Percentiles rank a stretch among this genome's conserved stretches.
phyloP scores from a whole-genome alignment of 1,139 yeast species.

The Geotrichum aggregatum region DNA sequence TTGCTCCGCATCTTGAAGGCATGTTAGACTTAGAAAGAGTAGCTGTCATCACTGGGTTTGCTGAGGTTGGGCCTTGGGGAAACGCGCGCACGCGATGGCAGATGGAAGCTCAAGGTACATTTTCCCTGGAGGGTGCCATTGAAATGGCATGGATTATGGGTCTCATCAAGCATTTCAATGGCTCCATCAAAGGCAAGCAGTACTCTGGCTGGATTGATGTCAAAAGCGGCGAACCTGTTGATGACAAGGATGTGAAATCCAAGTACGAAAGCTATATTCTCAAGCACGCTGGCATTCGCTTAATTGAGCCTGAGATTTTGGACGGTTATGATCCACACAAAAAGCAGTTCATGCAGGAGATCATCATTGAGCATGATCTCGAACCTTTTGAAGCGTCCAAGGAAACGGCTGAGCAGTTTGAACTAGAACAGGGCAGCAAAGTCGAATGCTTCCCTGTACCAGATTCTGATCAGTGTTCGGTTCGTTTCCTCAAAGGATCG shows the following conservation, averaged over 20 bases:
- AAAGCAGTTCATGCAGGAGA: constrained; percentile 90
- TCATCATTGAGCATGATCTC: constrained; percentile 90
- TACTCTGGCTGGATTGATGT: constrained; percentile 97
- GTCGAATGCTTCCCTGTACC: constrained; percentile 88
- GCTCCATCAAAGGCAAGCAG: constrained; percentile 79
- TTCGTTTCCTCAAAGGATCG: constrained; percentile 87
- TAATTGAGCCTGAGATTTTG: constrained; percentile 92
- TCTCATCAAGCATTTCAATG: constrained; percentile 87
- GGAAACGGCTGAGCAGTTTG: constrained; percentile 93
- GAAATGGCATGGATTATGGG: constrained; percentile 99
- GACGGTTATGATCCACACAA: constrained; percentile 89
- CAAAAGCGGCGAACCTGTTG: constrained; percentile 87
- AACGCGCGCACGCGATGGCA: constrained; percentile 99
- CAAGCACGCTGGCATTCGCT: constrained; percentile 92
- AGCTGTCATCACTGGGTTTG: constrained; percentile 91
- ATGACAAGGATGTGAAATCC: constrained; percentile 85
- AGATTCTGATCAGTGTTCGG: constrained; percentile 88
- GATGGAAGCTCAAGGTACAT: constrained; percentile 93
- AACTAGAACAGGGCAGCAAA: constrained; percentile 87
- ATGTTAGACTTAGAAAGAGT: constrained; percentile 87
- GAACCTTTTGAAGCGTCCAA: constrained; percentile 93
- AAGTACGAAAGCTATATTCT: constrained; percentile 85
- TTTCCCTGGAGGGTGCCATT: constrained; percentile 96
- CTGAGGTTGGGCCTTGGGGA: constrained; percentile 99
- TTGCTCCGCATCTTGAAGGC: constrained; percentile 74